Percentiles rank a stretch among this genome's conserved stretches.
Evolutionary conservation across 768 basidiomycete species (phyloP).

Genomic region (Tremella yokohamensis): DNA sequence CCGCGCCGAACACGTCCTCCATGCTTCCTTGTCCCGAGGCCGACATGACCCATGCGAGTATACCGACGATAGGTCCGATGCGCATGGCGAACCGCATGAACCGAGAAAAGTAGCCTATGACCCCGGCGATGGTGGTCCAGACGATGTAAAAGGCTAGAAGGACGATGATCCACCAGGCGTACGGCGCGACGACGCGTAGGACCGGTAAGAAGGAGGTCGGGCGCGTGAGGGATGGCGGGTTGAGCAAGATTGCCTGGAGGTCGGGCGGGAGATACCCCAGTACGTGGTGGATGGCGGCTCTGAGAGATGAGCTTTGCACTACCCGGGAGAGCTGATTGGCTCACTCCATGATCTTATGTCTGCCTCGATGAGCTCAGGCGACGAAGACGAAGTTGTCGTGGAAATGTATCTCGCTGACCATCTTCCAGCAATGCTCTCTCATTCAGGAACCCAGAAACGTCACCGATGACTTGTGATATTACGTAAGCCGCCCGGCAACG

Average conservation of each 20-base stretch:
- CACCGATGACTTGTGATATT: no score
- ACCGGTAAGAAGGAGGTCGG: slow-evolving; percentile 31
- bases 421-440: no score
- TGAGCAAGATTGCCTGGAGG: slow-evolving; percentile 22
- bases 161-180: slow-evolving; percentile 28
- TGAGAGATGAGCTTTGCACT: not conserved
- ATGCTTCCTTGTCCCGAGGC: slow-evolving; percentile 39
- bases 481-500: no score
- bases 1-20: slow-evolving; percentile 30
- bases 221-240: slow-evolving; percentile 30
- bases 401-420: no score
- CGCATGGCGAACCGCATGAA: slow-evolving; percentile 33
- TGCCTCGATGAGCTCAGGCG: no score
- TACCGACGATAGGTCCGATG: slow-evolving; percentile 40
- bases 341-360: slow-evolving; percentile 7
- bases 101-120: slow-evolving; percentile 38
- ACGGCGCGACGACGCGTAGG: slow-evolving; percentile 25
- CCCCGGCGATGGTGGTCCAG: slow-evolving; percentile 22
- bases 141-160: slow-evolving; percentile 40
- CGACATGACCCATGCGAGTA: slow-evolving; percentile 40
- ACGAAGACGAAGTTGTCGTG: no score
- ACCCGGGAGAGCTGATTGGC: not conserved
- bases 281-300: slow-evolving; percentile 9
- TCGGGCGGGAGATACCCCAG: slow-evolving; percentile 27
- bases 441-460: no score